Percentiles rank a stretch among this genome's conserved stretches.
phyloP scores from a whole-genome alignment of 73 alveolate genomes.

The Tetrahymena thermophila region DNA sequence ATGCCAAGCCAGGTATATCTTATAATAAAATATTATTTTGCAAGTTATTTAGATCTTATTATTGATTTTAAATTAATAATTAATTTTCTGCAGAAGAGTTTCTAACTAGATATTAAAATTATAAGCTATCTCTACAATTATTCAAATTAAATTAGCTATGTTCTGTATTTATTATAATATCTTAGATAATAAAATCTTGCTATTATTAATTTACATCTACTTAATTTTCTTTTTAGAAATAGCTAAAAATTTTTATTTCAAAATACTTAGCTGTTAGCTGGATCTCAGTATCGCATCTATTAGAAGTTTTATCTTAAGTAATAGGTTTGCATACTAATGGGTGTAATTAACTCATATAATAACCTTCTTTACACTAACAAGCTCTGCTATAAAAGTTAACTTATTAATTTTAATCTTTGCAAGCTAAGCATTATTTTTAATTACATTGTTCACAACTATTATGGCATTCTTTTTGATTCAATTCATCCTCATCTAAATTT shows the following conservation, averaged over 20 bases:
- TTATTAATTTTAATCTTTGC: not conserved
- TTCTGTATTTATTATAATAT: not conserved
- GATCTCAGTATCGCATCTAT: not conserved
- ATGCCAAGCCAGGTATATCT: too few relatives aligned
- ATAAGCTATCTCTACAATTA: not conserved
- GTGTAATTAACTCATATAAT: not conserved
- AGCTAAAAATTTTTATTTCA: not conserved
- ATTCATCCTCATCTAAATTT: not conserved
- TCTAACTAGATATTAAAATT: too few relatives aligned
- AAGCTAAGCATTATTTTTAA: not conserved
- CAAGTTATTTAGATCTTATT: too few relatives aligned
- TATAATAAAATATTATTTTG: too few relatives aligned
- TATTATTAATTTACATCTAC: not conserved
- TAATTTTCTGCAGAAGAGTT: too few relatives aligned
- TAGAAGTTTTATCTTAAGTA: not conserved
- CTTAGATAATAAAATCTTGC: not conserved
- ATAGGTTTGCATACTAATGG: not conserved
- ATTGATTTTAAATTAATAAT: too few relatives aligned
- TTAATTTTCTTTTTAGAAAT: not conserved
- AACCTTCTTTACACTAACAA: not conserved
- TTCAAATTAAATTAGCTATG: not conserved
- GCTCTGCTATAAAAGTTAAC: not conserved
- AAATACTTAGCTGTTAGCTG: not conserved
- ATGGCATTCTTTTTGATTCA: not conserved
- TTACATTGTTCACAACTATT: not conserved